Evolutionary conservation across 2,329 filamentous ascomycete species (phyloP).

Genomic region (Fonsecaea pedrosoi): DNA sequence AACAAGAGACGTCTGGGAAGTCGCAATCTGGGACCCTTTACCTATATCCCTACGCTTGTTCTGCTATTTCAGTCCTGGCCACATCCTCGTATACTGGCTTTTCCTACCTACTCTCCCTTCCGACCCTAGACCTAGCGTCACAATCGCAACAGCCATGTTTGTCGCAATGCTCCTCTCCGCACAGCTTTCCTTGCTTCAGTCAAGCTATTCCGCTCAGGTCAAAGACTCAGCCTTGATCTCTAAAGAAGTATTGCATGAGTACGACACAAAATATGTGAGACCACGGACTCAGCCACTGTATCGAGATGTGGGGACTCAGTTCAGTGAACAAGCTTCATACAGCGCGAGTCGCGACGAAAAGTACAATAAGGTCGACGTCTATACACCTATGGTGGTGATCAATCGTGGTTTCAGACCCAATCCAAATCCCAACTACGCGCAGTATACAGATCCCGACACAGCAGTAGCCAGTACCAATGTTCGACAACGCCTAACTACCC

Average conservation of each 20-base stretch:
- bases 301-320: conserved; percentile 79
- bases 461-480: conserved; percentile 47
- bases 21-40: conserved; percentile 91
- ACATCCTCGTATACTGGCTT: conserved; percentile 88
- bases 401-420: conserved; percentile 80
- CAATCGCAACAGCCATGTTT: conserved; percentile 80
- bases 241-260: conserved; percentile 91
- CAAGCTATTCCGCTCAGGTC: conserved; percentile 78
- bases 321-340: conserved; percentile 55
- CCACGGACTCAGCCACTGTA: conserved; percentile 84
- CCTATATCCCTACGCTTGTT: conserved; percentile 82
- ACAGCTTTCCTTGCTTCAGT: conserved; percentile 76
- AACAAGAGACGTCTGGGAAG: conserved; percentile 88
- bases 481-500: conserved; percentile 55
- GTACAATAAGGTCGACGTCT: conserved; percentile 64
- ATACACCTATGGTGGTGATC: conserved; percentile 68
- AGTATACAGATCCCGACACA: conserved; percentile 72
- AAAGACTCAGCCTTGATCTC: conserved; percentile 86
- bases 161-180: conserved; percentile 76
- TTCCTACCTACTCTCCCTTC: conserved; percentile 78
- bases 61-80: conserved; percentile 89
- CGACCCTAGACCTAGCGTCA: conserved; percentile 83
- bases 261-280: conserved; percentile 94
- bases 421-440: conserved; percentile 79
- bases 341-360: conserved; percentile 52